Percentiles rank a stretch among this genome's conserved stretches.
Conservation (phyloP, 1,284 basidiomycete species). For the Rhodotorula sp. region DNA sequence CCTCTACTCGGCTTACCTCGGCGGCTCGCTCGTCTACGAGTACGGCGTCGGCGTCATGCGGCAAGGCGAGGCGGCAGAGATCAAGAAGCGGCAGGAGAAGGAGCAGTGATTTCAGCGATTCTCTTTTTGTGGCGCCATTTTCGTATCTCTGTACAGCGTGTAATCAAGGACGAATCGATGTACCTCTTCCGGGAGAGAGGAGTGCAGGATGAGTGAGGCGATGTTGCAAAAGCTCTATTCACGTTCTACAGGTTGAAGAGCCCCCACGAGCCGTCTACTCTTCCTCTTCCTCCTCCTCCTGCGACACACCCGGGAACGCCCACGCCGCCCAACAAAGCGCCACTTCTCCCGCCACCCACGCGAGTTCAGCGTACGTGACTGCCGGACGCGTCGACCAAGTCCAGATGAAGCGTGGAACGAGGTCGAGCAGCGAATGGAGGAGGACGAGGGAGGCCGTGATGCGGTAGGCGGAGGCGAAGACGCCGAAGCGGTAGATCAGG, state of each 20-base stretch:
- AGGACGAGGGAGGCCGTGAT: background rate
- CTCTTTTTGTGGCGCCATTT: background rate
- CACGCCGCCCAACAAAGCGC: slow-evolving; percentile 2
- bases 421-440: background rate
- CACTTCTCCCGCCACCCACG: background rate
- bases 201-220: no score
- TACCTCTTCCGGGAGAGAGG: no score
- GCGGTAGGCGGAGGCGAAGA: slow-evolving; percentile 1
- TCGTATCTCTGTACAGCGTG: background rate
- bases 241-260: no score
- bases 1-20: slow-evolving; percentile 44
- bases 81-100: slow-evolving; percentile 11
- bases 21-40: slow-evolving; percentile 45
- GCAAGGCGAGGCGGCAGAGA: slow-evolving; percentile 43
- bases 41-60: slow-evolving; percentile 45
- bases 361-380: background rate
- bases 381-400: background rate
- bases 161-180: no score
- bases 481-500: background rate
- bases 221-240: no score
- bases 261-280: background rate
- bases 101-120: slow-evolving; percentile 35
- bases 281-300: slow-evolving; percentile 11
- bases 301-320: background rate
- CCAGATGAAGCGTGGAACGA: slow-evolving; percentile 1